A percentile compares a stretch with the other conserved stretches of the same genome.
phyloP scores from a whole-genome alignment of 352 stramenopile genomes.

The Globisporangium takayamanum region DNA sequence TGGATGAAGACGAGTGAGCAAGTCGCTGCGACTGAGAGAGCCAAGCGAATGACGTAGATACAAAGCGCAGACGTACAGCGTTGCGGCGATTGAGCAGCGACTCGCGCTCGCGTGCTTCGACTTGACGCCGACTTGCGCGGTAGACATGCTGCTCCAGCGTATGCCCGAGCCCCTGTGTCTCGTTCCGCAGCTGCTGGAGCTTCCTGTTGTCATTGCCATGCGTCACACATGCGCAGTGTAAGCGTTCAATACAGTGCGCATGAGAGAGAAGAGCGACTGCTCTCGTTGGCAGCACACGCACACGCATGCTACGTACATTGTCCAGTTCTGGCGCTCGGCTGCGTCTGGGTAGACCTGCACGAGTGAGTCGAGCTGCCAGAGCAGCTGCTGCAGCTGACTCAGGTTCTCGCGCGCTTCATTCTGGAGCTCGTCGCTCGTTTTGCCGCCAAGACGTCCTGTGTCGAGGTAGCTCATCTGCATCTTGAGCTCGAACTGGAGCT shows the following conservation, averaged over 20 bases:
- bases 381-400: conserved; percentile 61
- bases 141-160: conserved; percentile 81
- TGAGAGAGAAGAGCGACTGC: too few relatives aligned
- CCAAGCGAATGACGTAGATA: conserved; percentile 1
- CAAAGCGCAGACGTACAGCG: conserved; percentile 20
- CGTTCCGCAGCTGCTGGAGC: conserved; percentile 64
- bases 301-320: conserved; percentile 33
- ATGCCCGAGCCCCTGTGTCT: conserved; percentile 55
- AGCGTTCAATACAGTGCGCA: too few relatives aligned
- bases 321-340: conserved; percentile 64
- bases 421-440: conserved; percentile 56
- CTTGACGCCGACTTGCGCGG: conserved; percentile 47
- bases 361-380: conserved; percentile 82
- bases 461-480: conserved; percentile 86
- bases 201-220: conserved; percentile 24
- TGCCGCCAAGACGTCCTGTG: conserved; percentile 40
- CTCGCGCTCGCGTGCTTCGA: conserved; percentile 69
- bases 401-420: conserved; percentile 62
- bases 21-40: neutral
- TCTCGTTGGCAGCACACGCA: neutral
- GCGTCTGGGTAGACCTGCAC: conserved; percentile 48
- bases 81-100: conserved; percentile 64
- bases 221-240: neutral
- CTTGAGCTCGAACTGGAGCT: conserved; percentile 86
- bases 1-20: neutral